Evolutionary conservation across 768 basidiomycete species (phyloP), one percentile per base, ranked within the genome.

Genomic region (Amanita phalloides): DNA sequence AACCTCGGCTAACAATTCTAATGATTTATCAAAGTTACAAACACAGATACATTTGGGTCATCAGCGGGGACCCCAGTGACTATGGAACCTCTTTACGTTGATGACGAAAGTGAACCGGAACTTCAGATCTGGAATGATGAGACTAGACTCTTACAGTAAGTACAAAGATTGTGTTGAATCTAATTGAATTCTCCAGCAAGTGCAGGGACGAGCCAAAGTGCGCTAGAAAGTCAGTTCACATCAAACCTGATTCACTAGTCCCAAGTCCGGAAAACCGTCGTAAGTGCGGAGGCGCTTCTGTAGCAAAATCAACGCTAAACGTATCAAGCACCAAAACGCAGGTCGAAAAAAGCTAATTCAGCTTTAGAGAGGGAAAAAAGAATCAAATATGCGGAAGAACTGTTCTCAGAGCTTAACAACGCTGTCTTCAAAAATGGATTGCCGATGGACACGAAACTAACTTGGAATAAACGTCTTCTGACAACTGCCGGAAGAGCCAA

Each of bases 401-500:
- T 87, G n/a, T 88, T 86, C 55, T 56, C 62, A 10, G 78, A 81
- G 55, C 68, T 88, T 39, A 88, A 88, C 58, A 60, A 55, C 10
- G 58, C 61, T 1, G 73, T 86, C 30, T 89, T 89, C 56, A 67
- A 72, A 9, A 62, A 71, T 53, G 67, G 65, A 8, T 63, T 88
- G 20, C 84, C 86, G 3, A 60, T 61, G 14, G 63, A 73, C 6
- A 83, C 84, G 0, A 66, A 71, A 52, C 62, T 89, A 3, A 74
- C 70, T 42, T 89, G 86, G 86, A 89, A 71, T 57, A 81, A 78
- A 55, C 69, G 81, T 32, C 58, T 89, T 32, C 56, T 78, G 50
- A 79, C 78, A 1, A 88, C 86, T 0, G 86, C 86, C 2, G 86
- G 86, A 3, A 70, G 77, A 59, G 86, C 86, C 5, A 76, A 72